Evolutionary conservation across 495 filamentous ascomycete species (phyloP).

Genomic region (Xylaria venustula): DNA sequence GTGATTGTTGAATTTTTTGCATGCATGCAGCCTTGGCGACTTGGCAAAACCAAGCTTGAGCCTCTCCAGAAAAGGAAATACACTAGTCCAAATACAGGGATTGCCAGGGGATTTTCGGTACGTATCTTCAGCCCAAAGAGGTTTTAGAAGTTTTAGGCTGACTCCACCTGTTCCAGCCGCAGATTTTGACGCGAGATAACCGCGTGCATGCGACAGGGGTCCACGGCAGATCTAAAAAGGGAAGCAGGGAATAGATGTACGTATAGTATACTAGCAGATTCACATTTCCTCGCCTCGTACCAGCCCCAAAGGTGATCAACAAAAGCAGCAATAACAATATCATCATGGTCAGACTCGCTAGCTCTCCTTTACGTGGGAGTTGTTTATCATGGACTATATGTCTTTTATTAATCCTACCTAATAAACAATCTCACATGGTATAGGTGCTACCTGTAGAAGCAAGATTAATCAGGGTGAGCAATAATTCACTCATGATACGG

Average conservation of each 20-base stretch:
- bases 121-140: conserved; percentile 8
- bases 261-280: no score
- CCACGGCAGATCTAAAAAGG: conserved; percentile 9
- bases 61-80: conserved; percentile 15
- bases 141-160: background rate
- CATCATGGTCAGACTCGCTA: no score
- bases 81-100: conserved; percentile 3
- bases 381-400: no score
- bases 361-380: no score
- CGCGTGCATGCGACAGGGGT: conserved; percentile 9
- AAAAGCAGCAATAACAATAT: no score
- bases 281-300: no score
- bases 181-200: conserved; percentile 18
- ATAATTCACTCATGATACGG: background rate
- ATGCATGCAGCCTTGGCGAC: conserved; percentile 11
- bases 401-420: no score
- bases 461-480: no score
- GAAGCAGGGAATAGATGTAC: no score
- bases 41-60: conserved; percentile 12
- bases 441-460: no score
- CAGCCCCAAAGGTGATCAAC: no score
- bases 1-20: conserved; percentile 6
- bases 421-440: no score
- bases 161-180: conserved; percentile 12
- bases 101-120: background rate